Percentiles rank a stretch among this genome's conserved stretches.
phyloP scores from a whole-genome alignment of 495 filamentous ascomycete species.

The Hypoxylon fragiforme region DNA sequence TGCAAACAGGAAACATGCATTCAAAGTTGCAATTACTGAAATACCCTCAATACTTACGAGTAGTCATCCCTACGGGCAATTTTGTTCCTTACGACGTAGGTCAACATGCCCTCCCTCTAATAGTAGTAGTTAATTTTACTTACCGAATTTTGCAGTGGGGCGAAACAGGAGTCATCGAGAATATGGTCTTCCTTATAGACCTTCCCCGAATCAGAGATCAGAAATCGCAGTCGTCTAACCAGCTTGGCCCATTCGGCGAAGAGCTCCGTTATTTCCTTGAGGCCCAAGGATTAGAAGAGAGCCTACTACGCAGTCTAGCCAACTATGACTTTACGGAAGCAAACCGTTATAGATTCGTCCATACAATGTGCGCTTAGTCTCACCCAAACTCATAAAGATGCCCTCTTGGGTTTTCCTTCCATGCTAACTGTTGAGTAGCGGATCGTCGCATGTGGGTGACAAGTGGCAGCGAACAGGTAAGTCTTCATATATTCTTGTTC shows the following conservation, averaged over 20 bases:
- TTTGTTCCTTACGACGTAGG: slow-evolving; percentile 66
- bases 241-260: slow-evolving; percentile 64
- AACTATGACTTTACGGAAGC: slow-evolving; percentile 79
- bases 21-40: slow-evolving; percentile 87
- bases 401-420: neutral
- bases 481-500: neutral
- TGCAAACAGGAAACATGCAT: slow-evolving; percentile 66
- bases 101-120: neutral
- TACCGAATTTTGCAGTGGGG: slow-evolving; percentile 61
- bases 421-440: slow-evolving; percentile 35
- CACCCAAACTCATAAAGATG: too few species aligned
- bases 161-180: slow-evolving; percentile 78
- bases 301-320: slow-evolving; percentile 59
- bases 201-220: slow-evolving; percentile 61
- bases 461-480: slow-evolving; percentile 65
- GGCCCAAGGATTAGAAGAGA: slow-evolving; percentile 65
- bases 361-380: slow-evolving; percentile 74
- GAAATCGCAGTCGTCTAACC: slow-evolving; percentile 27
- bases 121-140: neutral
- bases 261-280: slow-evolving; percentile 72
- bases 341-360: slow-evolving; percentile 71
- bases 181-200: slow-evolving; percentile 84
- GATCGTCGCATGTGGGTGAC: slow-evolving; percentile 57
- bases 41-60: slow-evolving; percentile 65
- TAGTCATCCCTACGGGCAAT: slow-evolving; percentile 83